Evolutionary conservation across 192 early-diverging fungal genomes (phyloP).

Genomic region (Coemansia sp.): DNA sequence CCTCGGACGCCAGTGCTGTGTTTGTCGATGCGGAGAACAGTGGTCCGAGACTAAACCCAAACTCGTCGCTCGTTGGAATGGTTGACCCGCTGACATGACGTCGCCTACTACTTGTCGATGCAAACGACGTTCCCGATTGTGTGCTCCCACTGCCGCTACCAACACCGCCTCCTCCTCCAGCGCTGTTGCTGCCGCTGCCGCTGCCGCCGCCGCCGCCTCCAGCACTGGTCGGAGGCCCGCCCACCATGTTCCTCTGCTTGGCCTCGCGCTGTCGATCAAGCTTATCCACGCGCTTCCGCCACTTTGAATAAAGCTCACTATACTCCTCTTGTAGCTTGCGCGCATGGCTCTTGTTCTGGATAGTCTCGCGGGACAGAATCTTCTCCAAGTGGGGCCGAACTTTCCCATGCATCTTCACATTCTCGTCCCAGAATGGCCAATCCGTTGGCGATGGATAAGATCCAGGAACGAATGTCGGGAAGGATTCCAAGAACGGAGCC

Average conservation of each 20-base stretch:
- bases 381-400: conserved; percentile 25
- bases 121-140: conserved; percentile 9
- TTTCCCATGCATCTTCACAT: conserved; percentile 21
- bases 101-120: conserved; percentile 16
- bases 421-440: conserved; percentile 53
- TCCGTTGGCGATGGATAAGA: conserved; percentile 29
- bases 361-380: conserved; percentile 26
- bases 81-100: conserved; percentile 7
- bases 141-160: conserved; percentile 7
- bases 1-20: not conserved
- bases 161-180: not conserved
- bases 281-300: conserved; percentile 45
- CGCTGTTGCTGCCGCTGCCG: not conserved
- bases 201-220: not conserved
- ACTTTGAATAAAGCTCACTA: conserved; percentile 39
- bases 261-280: conserved; percentile 51
- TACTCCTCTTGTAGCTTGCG: conserved; percentile 42
- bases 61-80: conserved; percentile 29
- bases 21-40: conserved; percentile 37
- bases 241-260: conserved; percentile 19
- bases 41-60: conserved; percentile 43
- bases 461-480: conserved; percentile 41
- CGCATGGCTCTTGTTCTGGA: conserved; percentile 15
- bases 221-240: not conserved
- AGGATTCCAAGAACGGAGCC: conserved; percentile 29